These are phyloP conservation scores for Aspergillus conjunctus DNA, from an alignment of 495 filamentous ascomycete genomes.

Conservation along the genomic window DNA sequence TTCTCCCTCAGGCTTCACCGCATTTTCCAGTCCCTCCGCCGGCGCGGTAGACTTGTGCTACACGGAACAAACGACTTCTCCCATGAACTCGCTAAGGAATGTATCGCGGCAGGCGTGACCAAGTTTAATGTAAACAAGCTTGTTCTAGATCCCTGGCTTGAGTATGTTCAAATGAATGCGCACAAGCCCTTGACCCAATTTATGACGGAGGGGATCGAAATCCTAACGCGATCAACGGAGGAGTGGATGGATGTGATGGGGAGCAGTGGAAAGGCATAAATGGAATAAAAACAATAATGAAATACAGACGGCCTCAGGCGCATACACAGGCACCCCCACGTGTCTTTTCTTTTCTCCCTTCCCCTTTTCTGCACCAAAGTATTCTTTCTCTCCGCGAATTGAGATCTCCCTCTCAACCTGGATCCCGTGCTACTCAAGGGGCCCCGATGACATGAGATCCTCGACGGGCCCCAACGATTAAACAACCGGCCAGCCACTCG, in stretches of 20 bases:
- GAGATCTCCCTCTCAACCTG: too few species aligned
- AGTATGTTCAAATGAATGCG: conserved; percentile 58
- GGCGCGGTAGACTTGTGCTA: too few species aligned
- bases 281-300: background rate
- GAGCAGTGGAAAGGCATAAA: conserved; percentile 58
- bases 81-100: too few species aligned
- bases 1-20: too few species aligned
- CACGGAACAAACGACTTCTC: too few species aligned
- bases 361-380: background rate
- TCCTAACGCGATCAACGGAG: conserved; percentile 65
- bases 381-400: background rate
- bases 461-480: conserved; percentile 13
- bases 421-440: too few species aligned
- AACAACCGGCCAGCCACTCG: conserved; percentile 66
- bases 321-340: background rate
- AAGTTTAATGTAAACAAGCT: conserved; percentile 76
- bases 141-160: conserved; percentile 63
- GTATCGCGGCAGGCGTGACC: conserved; percentile 41
- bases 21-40: too few species aligned
- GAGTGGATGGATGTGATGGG: conserved; percentile 67
- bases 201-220: conserved; percentile 63
- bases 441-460: too few species aligned
- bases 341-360: background rate
- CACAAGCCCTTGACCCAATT: conserved; percentile 52
- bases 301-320: conserved; percentile 3